Base-by-base conservation (phyloP, 148 eudicot genomes). In the Persicaria tinctoria region DNA sequence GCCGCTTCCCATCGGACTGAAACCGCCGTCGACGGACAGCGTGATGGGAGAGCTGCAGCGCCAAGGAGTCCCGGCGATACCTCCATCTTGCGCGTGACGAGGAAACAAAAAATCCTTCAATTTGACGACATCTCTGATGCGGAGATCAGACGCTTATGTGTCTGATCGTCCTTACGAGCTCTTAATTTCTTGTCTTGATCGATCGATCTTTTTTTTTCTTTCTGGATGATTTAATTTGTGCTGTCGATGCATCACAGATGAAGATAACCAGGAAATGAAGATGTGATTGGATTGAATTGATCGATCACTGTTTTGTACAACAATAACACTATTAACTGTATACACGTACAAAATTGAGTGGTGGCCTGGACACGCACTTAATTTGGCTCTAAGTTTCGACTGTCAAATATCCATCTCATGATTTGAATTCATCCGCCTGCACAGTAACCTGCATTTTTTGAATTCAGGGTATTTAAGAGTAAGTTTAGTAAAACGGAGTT, bases 1-100 rank as follows among this genome's bases (percentile, higher is more conserved):
- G 75, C 97, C 97, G 46, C 87, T 91, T 44, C 98, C 98, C 3
- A 83, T 93, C 5, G 98, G 98, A 3, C 77, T 93, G 46, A 93
- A 89, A 76, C 92, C 98, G 46, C 98, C 98, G 13, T 84, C 92
- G 0, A 68, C 81, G 12, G 98, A 89, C 69, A 78, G 91, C 57
- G 98, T 93, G 18, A 7, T 91, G 84, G 88, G 74, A 63, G 97
- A 89, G 66, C 87, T 93, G 27, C 94, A 91, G 76, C 91, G 90
- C 13, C 97, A 91, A 75, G 98, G 98, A 53, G 70, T 93, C 63
- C 76, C 93, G 8, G 89, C 86, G 51, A 82, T 93, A 72, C 98
- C 94, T 44, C 89, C 98, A 18, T 62, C 83, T 47, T 85, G 86
- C 77, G 75, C 86, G 73, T 86, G 53, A 82, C 57, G 4, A 46